Evolutionary conservation across 2,329 filamentous ascomycete genomes (phyloP), one percentile per base, ranked within the genome.

Genomic region (Alternaria dauci): DNA sequence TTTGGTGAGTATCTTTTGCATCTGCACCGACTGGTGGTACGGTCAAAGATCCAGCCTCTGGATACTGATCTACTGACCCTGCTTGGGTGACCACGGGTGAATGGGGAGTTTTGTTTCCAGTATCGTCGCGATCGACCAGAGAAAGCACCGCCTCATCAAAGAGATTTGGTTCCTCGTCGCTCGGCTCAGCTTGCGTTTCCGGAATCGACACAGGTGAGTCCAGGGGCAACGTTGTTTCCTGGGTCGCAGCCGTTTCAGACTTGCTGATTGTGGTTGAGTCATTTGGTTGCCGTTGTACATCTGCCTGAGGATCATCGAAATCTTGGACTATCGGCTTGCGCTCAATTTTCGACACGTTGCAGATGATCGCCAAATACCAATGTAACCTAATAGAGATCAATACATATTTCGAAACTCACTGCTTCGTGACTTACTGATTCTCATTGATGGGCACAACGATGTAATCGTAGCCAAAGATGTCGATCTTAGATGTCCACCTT

Each of bases 341-440:
- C 30, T 70, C 67, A n/a, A 95, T 83, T 52, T 85, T 88, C 4
- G 88, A 86, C 2, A 94, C 85, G 71, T 99, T 97, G 85, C 93
- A 97, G 53, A 99, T 94, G 57, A 99, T 94, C 8, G 93, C 93
- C 66, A 98, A 82, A 78, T 95, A 98, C 95, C 96, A 99, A 78
- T 99, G 95, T 1, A 63, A 56, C 20, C 59, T 65, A 41, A 4
- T 18, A n/a, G 30, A 3, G 11, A 28, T 72, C 47, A 70, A 55
- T 39, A 30, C 4, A 11, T 25, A 5, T 3, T 42, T 23, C 26
- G 25, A 16, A 25, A 9, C 9, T 7, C 2, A 6, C 9, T 7
- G 23, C 18, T 23, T 51, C 69, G 59, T 28, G 14, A 47, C 72
- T 20, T 63, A 73, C 68, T 88, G 83, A 4, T 50, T 46, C 74